Percentiles rank a stretch among this genome's conserved stretches.
Conservation (phyloP, 2,329 filamentous ascomycete genomes). For the Fusarium sp. region DNA sequence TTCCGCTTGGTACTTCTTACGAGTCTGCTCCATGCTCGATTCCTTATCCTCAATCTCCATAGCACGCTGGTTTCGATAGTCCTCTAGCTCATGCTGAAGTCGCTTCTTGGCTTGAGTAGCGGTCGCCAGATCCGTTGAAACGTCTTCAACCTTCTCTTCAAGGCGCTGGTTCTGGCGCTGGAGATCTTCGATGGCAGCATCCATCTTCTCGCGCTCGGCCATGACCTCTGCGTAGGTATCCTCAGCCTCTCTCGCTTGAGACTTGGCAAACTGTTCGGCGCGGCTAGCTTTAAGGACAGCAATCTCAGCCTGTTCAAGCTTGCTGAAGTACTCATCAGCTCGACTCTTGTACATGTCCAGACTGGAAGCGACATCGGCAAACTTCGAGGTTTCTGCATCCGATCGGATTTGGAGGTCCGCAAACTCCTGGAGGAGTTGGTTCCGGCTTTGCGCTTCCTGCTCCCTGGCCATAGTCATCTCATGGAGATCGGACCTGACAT, state of each 20-base stretch:
- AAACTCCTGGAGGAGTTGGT: constrained; percentile 91
- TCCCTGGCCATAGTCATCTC: constrained; percentile 85
- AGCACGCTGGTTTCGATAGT: constrained; percentile 94
- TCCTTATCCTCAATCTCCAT: constrained; percentile 99
- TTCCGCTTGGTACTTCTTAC: constrained; percentile 97
- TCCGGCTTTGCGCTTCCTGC: constrained; percentile 89
- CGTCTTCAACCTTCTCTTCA: constrained; percentile 91
- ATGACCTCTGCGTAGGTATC: constrained; percentile 92
- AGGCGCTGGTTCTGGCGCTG: constrained; percentile 91
- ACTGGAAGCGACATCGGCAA: constrained; percentile 86
- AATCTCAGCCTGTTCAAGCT: constrained; percentile 96
- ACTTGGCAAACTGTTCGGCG: constrained; percentile 93
- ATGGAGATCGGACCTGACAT: constrained; percentile 85
- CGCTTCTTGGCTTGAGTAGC: constrained; percentile 92
- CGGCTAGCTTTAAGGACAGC: constrained; percentile 91
- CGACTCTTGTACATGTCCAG: constrained; percentile 91
- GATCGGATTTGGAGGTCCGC: constrained; percentile 93
- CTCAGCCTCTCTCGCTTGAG: constrained; percentile 90
- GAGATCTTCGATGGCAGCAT: constrained; percentile 87
- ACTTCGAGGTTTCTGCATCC: constrained; percentile 88
- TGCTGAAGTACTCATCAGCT: constrained; percentile 96
- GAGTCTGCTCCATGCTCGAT: constrained; percentile 93
- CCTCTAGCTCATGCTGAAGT: constrained; percentile 96
- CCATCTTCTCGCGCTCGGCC: constrained; percentile 92
- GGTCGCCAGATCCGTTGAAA: constrained; percentile 89